Conservation (phyloP, 2,329 filamentous ascomycete genomes). For the Magnaporthales sp. region DNA sequence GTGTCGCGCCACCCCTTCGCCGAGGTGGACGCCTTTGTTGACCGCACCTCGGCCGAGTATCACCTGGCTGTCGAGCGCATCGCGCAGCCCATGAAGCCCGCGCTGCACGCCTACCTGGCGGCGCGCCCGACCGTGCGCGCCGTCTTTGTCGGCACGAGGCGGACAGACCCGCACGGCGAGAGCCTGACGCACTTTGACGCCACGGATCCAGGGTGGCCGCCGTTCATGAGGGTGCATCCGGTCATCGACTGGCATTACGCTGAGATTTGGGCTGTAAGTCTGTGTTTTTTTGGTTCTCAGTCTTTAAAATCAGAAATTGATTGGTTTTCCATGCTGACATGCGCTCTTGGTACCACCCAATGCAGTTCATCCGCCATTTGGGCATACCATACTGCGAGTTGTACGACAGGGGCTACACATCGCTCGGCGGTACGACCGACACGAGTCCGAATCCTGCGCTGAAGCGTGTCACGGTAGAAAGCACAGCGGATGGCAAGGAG, state of each 20-base stretch:
- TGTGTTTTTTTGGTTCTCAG: not conserved
- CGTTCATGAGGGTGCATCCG: conserved; percentile 87
- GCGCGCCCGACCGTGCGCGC: conserved; percentile 59
- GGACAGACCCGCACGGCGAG: conserved; percentile 87
- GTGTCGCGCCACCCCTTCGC: conserved; percentile 75
- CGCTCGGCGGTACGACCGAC: conserved; percentile 81
- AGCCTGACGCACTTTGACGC: conserved; percentile 72
- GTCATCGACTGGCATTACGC: conserved; percentile 97
- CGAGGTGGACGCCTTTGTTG: conserved; percentile 80
- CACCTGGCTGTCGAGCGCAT: conserved; percentile 70
- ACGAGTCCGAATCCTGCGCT: conserved; percentile 82
- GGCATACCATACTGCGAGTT: conserved; percentile 76
- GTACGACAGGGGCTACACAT: conserved; percentile 87
- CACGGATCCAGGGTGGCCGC: conserved; percentile 85
- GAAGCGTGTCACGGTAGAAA: conserved; percentile 23
- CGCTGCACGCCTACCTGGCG: conserved; percentile 67
- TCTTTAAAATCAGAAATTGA: not conserved
- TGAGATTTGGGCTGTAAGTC: conserved; percentile 84
- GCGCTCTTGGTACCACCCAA: not conserved
- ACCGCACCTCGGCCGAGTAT: conserved; percentile 55
- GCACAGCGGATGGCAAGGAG: conserved; percentile 18
- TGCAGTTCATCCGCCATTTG: conserved; percentile 69
- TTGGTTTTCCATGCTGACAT: not conserved
- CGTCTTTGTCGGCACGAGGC: conserved; percentile 78
- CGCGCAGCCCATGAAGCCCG: conserved; percentile 69